phyloP scores from a whole-genome alignment of 176 grass and related monocot genomes.

The Ampelocalamus luodianensis region DNA sequence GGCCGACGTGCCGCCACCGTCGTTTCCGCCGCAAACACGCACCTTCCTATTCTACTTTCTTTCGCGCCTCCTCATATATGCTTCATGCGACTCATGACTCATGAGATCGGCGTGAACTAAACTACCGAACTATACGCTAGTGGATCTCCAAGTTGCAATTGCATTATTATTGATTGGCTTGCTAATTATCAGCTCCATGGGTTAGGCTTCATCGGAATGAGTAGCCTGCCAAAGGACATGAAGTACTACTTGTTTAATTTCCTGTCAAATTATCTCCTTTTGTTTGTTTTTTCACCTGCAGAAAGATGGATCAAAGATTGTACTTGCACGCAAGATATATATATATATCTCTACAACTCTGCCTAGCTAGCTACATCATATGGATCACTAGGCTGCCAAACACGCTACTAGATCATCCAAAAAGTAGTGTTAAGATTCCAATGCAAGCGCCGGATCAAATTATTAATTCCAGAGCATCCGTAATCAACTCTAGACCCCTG shows the following conservation, averaged over 20 bases:
- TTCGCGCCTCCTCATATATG: not conserved
- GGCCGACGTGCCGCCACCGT: slow-evolving; percentile 25
- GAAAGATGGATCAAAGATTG: slow-evolving; percentile 30
- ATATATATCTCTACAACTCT: not conserved
- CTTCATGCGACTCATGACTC: no score
- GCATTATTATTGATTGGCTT: not conserved
- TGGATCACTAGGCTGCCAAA: slow-evolving; percentile 33
- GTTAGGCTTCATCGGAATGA: slow-evolving; percentile 42
- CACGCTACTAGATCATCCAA: not conserved
- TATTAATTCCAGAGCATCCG: not conserved
- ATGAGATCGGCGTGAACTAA: not conserved
- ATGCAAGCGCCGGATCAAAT: slow-evolving; percentile 25
- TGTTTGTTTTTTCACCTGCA: slow-evolving; percentile 27
- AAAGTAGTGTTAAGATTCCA: slow-evolving; percentile 23
- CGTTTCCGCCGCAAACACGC: not conserved
- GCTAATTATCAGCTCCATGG: slow-evolving; percentile 15
- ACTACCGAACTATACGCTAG: not conserved
- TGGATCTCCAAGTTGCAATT: not conserved
- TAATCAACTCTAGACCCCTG: not conserved
- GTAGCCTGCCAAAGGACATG: slow-evolving; percentile 1
- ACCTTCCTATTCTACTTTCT: not conserved
- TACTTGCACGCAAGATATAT: slow-evolving; percentile 44
- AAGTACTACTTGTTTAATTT: slow-evolving; percentile 14
- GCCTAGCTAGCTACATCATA: not conserved
- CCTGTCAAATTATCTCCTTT: slow-evolving; percentile 15